A percentile compares a stretch with the other conserved stretches of the same genome.
Evolutionary conservation across 768 basidiomycete genomes (phyloP).

Genomic region (Boletus speciosus): DNA sequence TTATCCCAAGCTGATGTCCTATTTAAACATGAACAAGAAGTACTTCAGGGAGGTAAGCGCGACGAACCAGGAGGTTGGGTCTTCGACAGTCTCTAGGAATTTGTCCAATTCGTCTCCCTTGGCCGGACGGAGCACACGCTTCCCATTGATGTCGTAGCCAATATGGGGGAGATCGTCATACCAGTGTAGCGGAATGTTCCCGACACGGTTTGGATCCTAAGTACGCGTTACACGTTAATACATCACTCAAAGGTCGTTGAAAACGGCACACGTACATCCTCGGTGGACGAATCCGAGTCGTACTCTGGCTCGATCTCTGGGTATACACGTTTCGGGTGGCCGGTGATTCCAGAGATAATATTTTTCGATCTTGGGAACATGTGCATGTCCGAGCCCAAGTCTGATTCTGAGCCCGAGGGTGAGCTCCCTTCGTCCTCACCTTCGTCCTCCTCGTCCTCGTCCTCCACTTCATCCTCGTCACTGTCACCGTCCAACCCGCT

Average conservation of each 20-base stretch:
- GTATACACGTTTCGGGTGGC: conserved; percentile 78
- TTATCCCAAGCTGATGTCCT: conserved; percentile 95
- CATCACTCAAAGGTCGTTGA: not conserved
- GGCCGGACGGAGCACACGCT: conserved; percentile 89
- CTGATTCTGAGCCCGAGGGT: conserved; percentile 25
- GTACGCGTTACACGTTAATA: conserved; percentile 9
- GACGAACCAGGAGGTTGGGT: conserved; percentile 80
- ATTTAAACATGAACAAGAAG: conserved; percentile 1
- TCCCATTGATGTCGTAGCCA: conserved; percentile 94
- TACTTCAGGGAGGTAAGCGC: not conserved
- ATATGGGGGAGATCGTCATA: conserved; percentile 99
- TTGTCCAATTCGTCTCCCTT: conserved; percentile 96
- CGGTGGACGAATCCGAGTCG: conserved; percentile 88
- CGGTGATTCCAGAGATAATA: conserved; percentile 76
- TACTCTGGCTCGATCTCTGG: conserved; percentile 90
- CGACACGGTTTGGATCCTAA: conserved; percentile 92
- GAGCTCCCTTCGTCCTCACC: conserved; percentile 40
- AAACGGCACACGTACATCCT: conserved; percentile 60
- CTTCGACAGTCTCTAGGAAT: conserved; percentile 90
- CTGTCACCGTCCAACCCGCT: conserved; percentile 29
- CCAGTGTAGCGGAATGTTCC: conserved; percentile 96
- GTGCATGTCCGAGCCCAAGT: conserved; percentile 48
- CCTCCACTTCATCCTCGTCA: conserved; percentile 34
- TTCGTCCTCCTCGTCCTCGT: conserved; percentile 32
- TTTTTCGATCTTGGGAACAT: conserved; percentile 63